These are phyloP conservation scores for Solanum bulbocastanum DNA, from an alignment of 257 asterid species.

Conservation along the genomic window DNA sequence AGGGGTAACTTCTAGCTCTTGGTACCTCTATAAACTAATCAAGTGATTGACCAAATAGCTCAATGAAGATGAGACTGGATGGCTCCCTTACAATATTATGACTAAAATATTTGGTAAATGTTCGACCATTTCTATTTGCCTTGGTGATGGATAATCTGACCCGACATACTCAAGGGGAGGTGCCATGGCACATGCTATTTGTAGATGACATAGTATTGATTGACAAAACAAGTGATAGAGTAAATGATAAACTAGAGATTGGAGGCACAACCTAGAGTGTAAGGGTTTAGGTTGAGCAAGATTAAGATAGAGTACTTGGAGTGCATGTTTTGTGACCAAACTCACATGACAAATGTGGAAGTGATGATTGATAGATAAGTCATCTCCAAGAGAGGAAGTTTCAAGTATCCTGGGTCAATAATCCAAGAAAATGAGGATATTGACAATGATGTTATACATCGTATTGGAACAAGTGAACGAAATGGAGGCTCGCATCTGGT, in stretches of 20 bases:
- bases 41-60: neutral
- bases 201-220: neutral
- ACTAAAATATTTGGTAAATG: neutral
- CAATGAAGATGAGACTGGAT: neutral
- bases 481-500: no score
- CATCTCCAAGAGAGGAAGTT: no score
- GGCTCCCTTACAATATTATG: neutral
- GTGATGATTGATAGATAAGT: no score
- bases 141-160: neutral
- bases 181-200: neutral
- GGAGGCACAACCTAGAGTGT: neutral
- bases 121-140: neutral
- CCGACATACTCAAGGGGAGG: neutral
- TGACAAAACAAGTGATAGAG: neutral
- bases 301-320: no score
- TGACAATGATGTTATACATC: no score
- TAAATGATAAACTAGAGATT: neutral
- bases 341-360: no score
- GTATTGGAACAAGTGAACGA: no score
- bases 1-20: neutral
- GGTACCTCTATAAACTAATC: neutral
- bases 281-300: neutral
- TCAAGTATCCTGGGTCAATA: no score
- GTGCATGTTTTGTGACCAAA: no score
- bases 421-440: no score